Evolutionary conservation across 148 eudicot species (phyloP), one percentile per base, ranked within the genome.

Genomic region (Nepenthes gracilis): DNA sequence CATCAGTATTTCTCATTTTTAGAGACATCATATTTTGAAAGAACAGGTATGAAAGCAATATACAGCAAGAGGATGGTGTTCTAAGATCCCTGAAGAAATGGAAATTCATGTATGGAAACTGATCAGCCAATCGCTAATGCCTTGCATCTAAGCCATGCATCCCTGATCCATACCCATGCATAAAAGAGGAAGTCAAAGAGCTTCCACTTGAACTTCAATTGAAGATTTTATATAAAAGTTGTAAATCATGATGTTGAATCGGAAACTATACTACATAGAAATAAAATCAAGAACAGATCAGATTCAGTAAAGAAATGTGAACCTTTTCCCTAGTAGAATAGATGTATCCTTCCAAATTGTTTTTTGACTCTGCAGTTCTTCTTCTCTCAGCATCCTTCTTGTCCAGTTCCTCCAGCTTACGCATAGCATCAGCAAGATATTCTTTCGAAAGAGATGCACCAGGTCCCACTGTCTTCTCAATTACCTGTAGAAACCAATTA

Each of bases 311-410:
- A n/a, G 43, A 66, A 37, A 69, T 72, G 59, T 61, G 14, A 61
- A 89, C 99, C 93, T 89, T 94, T 63, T 94, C 97, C 65, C 76
- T 84, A 35, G 95, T 88, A 32, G 80, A 72, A 66, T 93, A 93
- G 54, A 89, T 94, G 76, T 86, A 94, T 62, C 81, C 87, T 80
- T 94, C 99, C 59, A 89, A 70, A 66, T 78, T 77, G 71, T 94
- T 94, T 78, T 94, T 94, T 71, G 80, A 63, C 78, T 94, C 97
- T 36, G 95, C 97, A 48, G 97, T 86, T 75, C 86, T 81, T 74
- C 77, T 86, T 62, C 97, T 74, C 64, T 89, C 99, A 35, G 89
- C 87, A 74, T 94, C 97, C 75, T 78, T 94, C 66, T 73, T 87
- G 80, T 83, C 81, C 69, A 93, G 81, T 73, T 76, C 85, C 61